These are phyloP conservation scores for Fusarium hostae DNA, from an alignment of 2,329 filamentous ascomycete species.

Conservation along the genomic window DNA sequence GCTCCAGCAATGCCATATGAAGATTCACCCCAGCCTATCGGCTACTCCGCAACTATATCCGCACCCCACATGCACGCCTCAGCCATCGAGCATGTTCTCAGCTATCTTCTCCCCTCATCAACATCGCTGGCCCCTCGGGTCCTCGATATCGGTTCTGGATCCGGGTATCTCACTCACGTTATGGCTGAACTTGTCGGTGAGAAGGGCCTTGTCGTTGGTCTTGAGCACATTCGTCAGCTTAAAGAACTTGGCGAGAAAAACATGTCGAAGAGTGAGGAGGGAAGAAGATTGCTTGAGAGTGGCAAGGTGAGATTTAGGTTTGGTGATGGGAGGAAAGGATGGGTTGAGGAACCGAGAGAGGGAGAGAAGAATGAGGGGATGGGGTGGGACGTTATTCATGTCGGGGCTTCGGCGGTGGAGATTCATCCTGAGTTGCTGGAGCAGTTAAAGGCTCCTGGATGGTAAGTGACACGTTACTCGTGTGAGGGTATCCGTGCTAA, in stretches of 20 bases:
- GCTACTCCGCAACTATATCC: conserved; percentile 66
- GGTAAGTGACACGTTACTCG: conserved; percentile 52
- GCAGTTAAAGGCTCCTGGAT: conserved; percentile 82
- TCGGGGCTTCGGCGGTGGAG: conserved; percentile 83
- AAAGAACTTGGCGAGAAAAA: conserved; percentile 72
- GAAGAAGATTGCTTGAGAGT: conserved; percentile 67
- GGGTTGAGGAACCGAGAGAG: conserved; percentile 56
- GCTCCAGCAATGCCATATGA: conserved; percentile 76
- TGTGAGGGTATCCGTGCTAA: conserved; percentile 13
- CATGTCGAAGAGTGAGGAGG: conserved; percentile 71
- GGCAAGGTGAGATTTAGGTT: conserved; percentile 78
- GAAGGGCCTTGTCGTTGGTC: conserved; percentile 68
- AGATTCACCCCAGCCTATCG: conserved; percentile 66
- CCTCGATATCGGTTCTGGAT: conserved; percentile 80
- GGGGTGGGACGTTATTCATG: conserved; percentile 93
- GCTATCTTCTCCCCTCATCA: conserved; percentile 53
- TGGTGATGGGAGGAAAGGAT: conserved; percentile 79
- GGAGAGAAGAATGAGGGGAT: conserved; percentile 60
- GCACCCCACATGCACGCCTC: conserved; percentile 71
- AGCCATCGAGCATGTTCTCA: conserved; percentile 62
- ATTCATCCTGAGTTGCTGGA: conserved; percentile 78
- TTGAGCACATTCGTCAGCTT: conserved; percentile 78
- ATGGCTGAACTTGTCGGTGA: conserved; percentile 79
- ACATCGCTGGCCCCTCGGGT: conserved; percentile 60
- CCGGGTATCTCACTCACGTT: conserved; percentile 88